Conservation (phyloP, 345 rosid genomes). For the Brassica cretica region DNA sequence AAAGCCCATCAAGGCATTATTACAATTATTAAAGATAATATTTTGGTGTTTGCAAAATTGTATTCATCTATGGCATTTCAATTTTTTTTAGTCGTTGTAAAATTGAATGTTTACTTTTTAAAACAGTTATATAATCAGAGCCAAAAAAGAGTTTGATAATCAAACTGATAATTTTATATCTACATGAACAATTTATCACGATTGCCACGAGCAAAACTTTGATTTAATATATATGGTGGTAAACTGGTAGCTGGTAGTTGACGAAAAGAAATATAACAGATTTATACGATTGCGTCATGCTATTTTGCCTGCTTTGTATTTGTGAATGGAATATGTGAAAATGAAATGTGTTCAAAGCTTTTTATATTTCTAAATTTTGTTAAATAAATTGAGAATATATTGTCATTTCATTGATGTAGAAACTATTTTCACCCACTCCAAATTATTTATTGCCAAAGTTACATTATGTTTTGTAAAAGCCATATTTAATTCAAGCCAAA, state of each 20-base stretch:
- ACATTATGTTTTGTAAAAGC: background rate
- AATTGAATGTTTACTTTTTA: background rate
- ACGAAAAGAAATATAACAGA: background rate
- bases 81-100: background rate
- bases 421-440: background rate
- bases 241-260: background rate
- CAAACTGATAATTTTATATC: background rate
- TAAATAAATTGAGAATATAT: background rate
- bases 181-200: background rate
- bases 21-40: background rate
- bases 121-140: background rate
- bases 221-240: background rate
- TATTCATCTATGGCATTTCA: background rate
- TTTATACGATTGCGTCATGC: background rate
- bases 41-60: background rate
- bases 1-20: background rate
- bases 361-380: background rate
- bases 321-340: background rate
- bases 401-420: background rate
- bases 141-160: background rate
- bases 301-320: background rate
- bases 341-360: background rate
- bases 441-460: background rate
- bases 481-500: background rate
- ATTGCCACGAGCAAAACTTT: background rate